Base-by-base conservation (phyloP, 2,329 filamentous ascomycete genomes). In the Cytospora paraplurivora region DNA sequence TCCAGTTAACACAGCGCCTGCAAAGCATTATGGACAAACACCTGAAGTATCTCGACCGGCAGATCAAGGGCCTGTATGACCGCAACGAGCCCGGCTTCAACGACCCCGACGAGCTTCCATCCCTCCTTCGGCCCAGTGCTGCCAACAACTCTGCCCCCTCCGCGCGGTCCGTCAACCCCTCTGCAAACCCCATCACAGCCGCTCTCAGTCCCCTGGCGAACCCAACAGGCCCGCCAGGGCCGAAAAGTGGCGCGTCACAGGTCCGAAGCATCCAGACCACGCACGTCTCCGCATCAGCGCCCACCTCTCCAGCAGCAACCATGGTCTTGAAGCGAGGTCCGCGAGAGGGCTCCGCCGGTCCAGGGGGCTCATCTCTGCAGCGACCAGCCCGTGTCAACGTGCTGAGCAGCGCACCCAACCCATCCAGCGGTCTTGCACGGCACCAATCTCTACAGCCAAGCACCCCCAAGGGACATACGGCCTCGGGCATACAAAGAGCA, bases 1-100 rank as follows among this genome's bases (percentile, higher is more conserved):
- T 91, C 59, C 82, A 82, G 3, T 77, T 95, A 35, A 83, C 87
- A 4, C 82, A 88, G 67, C 92, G 90, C 75, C 77, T 86, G 62
- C 81, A 86, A 70, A 72, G 77, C 55, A 78, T 82, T 50, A 80
- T 86, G 72, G 86, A 88, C 71, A 88, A 88, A 70, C 86, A 89
- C 76, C 80, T 81, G 69, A 83, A 78, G 72, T 85, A 78, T 72
- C 87, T 84, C 73, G 90, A 90, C 70, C 73, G 79, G 56, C 84
- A 88, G 70, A 82, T 89, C 68, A 88, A 88, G 70, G 75, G 80
- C 54, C 77, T 89, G 33, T 83, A 85, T 73, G 85, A 88, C 67
- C 80, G 85, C 70, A 79, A 78, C 67, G 86, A 89, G 69, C 84
- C 84, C 44, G 84, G 85, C 62, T 87, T 87, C 70, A 82, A 77